Base-by-base conservation (phyloP, 2,329 filamentous ascomycete species). In the Cladosporium sp. region DNA sequence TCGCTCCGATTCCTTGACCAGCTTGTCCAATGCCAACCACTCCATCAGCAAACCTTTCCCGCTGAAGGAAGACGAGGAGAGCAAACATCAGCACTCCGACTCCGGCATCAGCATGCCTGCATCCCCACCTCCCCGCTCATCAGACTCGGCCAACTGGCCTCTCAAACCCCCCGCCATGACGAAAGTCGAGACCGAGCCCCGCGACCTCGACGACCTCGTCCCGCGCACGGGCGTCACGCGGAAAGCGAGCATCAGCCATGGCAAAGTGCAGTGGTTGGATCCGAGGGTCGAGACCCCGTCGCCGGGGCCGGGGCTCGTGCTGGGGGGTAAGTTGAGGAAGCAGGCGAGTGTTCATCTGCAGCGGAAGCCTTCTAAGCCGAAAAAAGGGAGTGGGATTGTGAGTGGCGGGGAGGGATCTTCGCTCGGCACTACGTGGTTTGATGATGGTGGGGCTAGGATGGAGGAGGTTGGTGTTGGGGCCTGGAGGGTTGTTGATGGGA, bases 191-290 rank as follows among this genome's bases (percentile, higher is more conserved):
- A 13, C 35, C 35, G 16, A 38, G n/a, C n/a, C 35, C 11, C 35
- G 16, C 35, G 35, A 38, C 7, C 35, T 38, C 4, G 35, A 38
- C 35, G 35, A 38, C 10, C 35, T 14, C 35, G 19, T 38, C n/a
- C 14, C 35, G 4, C 19, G 33, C 4, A 1, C 14, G 6, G 35
- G 37, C 22, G 10, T 33, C 13, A 48, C 45, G 28, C 37, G 45
- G n/a, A 48, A 48, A 48, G 45, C 45, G 18, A 48, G 35, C 45
- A 22, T 48, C 11, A 14, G 16, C 19, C 34, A 41, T n/a, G 45
- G 45, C 18, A 48, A 41, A 48, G 35, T 48, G 13, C 45, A 48
- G 32, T 48, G 45, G 45, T 19, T 37, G 2, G 16, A 40, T 31
- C 19, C 45, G 4, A 22, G 31, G 13, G 22, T 38, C 37, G 35